Evolutionary conservation across 106 monocot species (phyloP).

Genomic region (Dioscorea alata): DNA sequence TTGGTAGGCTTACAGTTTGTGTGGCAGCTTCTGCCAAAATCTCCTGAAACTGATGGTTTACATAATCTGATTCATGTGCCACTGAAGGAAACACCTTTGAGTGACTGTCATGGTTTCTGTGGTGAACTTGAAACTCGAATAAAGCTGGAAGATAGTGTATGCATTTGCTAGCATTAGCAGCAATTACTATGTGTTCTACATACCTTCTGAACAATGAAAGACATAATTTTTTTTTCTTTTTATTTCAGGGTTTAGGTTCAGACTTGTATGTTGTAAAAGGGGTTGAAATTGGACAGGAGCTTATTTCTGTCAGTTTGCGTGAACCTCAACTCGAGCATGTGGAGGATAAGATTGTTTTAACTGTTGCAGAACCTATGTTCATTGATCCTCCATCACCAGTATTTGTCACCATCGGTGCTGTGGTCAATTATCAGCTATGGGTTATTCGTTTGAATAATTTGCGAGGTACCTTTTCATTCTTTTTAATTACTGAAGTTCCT

Average conservation of each 20-base stretch:
- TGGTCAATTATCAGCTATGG: constrained; percentile 63
- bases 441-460: constrained; percentile 51
- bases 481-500: not conserved
- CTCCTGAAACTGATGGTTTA: constrained; percentile 23
- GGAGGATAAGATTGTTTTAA: constrained; percentile 65
- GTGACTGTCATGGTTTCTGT: constrained; percentile 86
- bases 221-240: constrained; percentile 1
- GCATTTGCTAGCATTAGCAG: constrained; percentile 1
- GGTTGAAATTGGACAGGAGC: constrained; percentile 86
- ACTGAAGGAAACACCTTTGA: constrained; percentile 84
- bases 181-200: too few species aligned
- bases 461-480: not conserved
- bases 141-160: constrained; percentile 77
- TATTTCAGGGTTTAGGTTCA: constrained; percentile 69
- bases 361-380: constrained; percentile 97
- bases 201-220: not conserved
- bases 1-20: constrained; percentile 75
- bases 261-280: constrained; percentile 93
- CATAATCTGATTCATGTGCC: constrained; percentile 86
- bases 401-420: constrained; percentile 60
- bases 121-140: constrained; percentile 84
- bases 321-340: constrained; percentile 75
- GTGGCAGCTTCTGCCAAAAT: constrained; percentile 69
- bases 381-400: constrained; percentile 90
- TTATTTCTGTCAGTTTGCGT: constrained; percentile 55